Base-by-base conservation (phyloP, 768 basidiomycete genomes). In the Suillus sp. region DNA sequence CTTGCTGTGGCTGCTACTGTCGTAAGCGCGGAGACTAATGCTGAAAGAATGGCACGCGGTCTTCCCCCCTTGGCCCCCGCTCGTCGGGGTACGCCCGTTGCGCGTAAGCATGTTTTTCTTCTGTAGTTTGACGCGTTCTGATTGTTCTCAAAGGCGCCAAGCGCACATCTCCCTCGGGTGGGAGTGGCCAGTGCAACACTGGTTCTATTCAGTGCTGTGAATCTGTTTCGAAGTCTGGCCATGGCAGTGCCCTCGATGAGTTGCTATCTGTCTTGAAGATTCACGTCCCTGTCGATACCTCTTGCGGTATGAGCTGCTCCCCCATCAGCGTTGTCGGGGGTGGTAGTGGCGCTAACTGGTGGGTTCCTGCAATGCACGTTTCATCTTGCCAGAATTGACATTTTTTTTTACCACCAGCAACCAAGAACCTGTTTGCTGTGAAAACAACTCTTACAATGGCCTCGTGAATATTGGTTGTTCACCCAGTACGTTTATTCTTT, bases 1-100 rank as follows among this genome's bases (percentile, higher is more conserved):
- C 65, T 84, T 61, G 70, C 77, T 53, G 75, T 78, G 27, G 72
- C 75, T 14, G 78, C 74, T 43, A 72, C 78, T 43, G 61, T 71
- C 10, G 78, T 77, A 65, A 78, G 77, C n/a, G 75, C 77, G 14
- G 81, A 83, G 60, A 82, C 83, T 55, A 87, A 87, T 59, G 86
- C 80, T 0, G 64, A 79, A 14, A 84, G 86, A 42, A 64, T 88
- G 50, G 82, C 84, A 61, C 84, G 83, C 22, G 85, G 86, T 13
- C 72, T 87, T 4, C 70, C 78, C 34, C 86, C 84, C 20, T 70
- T 78, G 1, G 73, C 82, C 1, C 86, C 86, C n/a, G 53, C 9
- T 27, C 72, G 64, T 54, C 75, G 73, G 27, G 77, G 65, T 1
- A 77, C 79, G 1, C 74, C 73, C 14, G 70, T 74, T 9, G 65